Conservation (phyloP, 2,329 filamentous ascomycete species). For the Xylariales sp. region DNA sequence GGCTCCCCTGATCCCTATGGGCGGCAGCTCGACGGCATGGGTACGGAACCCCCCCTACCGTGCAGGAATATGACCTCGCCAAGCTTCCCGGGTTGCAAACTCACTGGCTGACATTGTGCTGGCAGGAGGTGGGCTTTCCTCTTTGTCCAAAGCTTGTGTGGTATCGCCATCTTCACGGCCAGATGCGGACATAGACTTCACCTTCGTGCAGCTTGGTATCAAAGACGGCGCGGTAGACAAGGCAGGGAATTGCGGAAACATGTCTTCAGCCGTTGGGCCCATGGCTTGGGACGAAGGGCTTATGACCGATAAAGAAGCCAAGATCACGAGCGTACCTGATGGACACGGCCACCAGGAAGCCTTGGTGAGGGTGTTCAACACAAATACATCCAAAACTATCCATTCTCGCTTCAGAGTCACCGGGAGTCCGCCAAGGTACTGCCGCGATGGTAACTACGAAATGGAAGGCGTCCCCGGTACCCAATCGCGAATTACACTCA, state of each 20-base stretch:
- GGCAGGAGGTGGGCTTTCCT: slow-evolving; percentile 19
- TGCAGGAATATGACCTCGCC: too few species aligned
- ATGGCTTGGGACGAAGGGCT: slow-evolving; percentile 51
- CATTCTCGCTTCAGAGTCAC: slow-evolving; percentile 31
- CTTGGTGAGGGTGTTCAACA: slow-evolving; percentile 26
- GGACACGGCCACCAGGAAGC: slow-evolving; percentile 14
- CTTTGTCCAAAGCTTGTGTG: slow-evolving; percentile 61
- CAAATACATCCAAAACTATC: slow-evolving; percentile 29
- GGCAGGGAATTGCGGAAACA: slow-evolving; percentile 58
- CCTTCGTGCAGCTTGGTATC: slow-evolving; percentile 48
- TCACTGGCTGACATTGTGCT: too few species aligned
- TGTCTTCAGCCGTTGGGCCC: slow-evolving; percentile 52
- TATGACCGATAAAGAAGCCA: slow-evolving; percentile 27
- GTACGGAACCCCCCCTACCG: too few species aligned
- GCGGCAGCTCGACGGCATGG: slow-evolving; percentile 68
- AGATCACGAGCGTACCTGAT: not conserved
- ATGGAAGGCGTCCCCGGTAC: slow-evolving; percentile 37
- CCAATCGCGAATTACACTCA: slow-evolving; percentile 30
- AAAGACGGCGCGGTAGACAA: slow-evolving; percentile 47
- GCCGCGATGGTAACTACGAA: slow-evolving; percentile 27
- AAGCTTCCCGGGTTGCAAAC: too few species aligned
- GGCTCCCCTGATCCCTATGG: slow-evolving; percentile 51
- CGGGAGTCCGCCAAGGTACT: slow-evolving; percentile 20
- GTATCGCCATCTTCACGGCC: slow-evolving; percentile 45
- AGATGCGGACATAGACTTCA: slow-evolving; percentile 24